Percentiles rank a stretch among this genome's conserved stretches.
Evolutionary conservation across 1,139 yeast genomes (phyloP).

Genomic region (Nakaseomyces bracarensis): DNA sequence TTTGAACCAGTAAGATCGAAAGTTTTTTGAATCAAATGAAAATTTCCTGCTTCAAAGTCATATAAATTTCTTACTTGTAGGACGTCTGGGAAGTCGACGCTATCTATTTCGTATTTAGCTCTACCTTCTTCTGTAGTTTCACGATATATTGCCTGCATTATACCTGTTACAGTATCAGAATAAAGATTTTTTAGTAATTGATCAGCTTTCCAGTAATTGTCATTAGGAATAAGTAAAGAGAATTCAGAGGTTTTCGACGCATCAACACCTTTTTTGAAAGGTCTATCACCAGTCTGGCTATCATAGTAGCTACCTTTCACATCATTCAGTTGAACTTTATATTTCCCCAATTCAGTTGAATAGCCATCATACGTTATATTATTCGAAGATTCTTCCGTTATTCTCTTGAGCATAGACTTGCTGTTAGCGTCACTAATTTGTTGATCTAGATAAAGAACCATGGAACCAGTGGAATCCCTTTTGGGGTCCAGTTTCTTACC

Average conservation of each 20-base stretch:
- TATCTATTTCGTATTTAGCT: slow-evolving; percentile 22
- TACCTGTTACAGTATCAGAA: too few relatives aligned
- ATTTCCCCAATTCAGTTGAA: slow-evolving; percentile 49
- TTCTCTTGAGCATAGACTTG: slow-evolving; percentile 35
- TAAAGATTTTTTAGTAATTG: slow-evolving; percentile 68
- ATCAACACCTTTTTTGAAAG: slow-evolving; percentile 34
- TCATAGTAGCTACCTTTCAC: slow-evolving; percentile 41
- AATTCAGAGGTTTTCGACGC: slow-evolving; percentile 55
- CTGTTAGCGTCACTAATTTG: slow-evolving; percentile 51
- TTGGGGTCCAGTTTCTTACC: slow-evolving; percentile 51
- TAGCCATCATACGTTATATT: slow-evolving; percentile 43
- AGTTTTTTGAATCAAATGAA: slow-evolving; percentile 70
- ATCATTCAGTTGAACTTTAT: slow-evolving; percentile 44
- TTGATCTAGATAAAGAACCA: slow-evolving; percentile 59
- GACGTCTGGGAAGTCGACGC: slow-evolving; percentile 33
- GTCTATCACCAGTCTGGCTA: neutral
- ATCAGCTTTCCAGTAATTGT: slow-evolving; percentile 68
- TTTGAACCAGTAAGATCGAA: slow-evolving; percentile 45
- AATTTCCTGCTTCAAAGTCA: slow-evolving; percentile 55
- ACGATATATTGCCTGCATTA: too few relatives aligned
- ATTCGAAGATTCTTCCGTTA: slow-evolving; percentile 33
- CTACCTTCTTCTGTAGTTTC: slow-evolving; percentile 7
- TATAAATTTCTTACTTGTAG: slow-evolving; percentile 54
- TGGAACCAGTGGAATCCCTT: slow-evolving; percentile 46
- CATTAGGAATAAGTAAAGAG: slow-evolving; percentile 64